Evolutionary conservation across 192 early-diverging fungal genomes (phyloP).

Genomic region (Obelidium mucronatum): DNA sequence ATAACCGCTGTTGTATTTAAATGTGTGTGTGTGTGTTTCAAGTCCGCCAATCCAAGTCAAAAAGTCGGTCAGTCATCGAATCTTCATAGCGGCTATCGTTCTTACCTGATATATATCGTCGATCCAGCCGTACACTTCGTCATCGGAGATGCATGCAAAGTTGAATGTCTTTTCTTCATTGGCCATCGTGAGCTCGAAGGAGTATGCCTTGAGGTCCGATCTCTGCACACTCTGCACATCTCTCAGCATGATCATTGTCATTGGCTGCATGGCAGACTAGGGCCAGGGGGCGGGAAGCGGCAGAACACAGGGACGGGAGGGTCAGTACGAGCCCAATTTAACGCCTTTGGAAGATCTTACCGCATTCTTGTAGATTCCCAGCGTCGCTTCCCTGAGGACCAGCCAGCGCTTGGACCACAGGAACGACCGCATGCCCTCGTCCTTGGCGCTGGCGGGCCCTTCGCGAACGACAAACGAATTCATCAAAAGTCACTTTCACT

Average conservation of each 20-base stretch:
- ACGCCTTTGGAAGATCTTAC: background rate
- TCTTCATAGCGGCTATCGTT: background rate
- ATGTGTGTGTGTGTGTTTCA: no score
- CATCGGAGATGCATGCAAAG: constrained; percentile 90
- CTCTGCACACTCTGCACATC: constrained; percentile 87
- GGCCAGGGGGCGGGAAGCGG: background rate
- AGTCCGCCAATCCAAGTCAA: background rate
- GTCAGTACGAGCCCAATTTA: background rate
- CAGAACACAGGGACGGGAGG: no score
- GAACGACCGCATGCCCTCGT: constrained; percentile 87
- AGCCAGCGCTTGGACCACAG: constrained; percentile 95
- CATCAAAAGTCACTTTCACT: no score
- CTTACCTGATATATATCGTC: constrained; percentile 92
- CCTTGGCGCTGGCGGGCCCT: constrained; percentile 56
- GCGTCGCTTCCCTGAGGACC: constrained; percentile 70
- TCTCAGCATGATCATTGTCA: constrained; percentile 87
- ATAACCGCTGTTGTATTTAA: constrained; percentile 69
- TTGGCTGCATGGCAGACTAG: constrained; percentile 72
- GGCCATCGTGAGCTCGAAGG: constrained; percentile 91
- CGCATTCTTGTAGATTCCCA: constrained; percentile 7
- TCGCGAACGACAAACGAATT: background rate
- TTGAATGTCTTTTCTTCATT: constrained; percentile 78
- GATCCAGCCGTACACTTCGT: constrained; percentile 98
- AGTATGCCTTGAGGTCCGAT: constrained; percentile 88
- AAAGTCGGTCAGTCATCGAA: background rate